These are phyloP conservation scores for Cyclotella baltica DNA, from an alignment of 108 stramenopile species.

Conservation along the genomic window DNA sequence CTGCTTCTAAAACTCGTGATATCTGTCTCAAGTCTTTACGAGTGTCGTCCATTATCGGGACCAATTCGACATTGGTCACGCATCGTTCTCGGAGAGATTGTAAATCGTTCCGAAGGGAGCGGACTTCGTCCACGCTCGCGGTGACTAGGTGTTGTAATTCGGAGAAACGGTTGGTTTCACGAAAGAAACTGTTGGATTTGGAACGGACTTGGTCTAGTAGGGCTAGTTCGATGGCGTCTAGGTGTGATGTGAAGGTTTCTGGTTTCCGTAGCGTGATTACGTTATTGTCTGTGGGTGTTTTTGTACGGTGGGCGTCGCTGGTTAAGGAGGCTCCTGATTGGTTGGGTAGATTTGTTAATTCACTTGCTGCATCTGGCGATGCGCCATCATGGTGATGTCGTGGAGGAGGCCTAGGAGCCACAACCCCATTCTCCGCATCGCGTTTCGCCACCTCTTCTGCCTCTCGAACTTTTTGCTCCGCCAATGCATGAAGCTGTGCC, in stretches of 20 bases:
- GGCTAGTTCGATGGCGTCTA: constrained; percentile 84
- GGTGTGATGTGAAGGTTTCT: constrained; percentile 68
- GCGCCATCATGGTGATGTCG: background rate
- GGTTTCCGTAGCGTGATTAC: constrained; percentile 68
- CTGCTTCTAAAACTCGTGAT: constrained; percentile 67
- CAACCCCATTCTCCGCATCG: constrained; percentile 44
- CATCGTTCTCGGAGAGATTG: constrained; percentile 59
- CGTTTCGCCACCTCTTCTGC: constrained; percentile 45
- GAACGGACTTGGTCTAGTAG: constrained; percentile 82
- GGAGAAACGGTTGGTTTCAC: constrained; percentile 86
- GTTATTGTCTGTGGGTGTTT: constrained; percentile 53
- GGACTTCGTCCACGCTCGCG: constrained; percentile 71
- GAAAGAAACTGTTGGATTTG: constrained; percentile 81
- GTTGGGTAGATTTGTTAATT: constrained; percentile 16
- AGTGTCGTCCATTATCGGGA: constrained; percentile 60
- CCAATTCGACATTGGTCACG: constrained; percentile 63
- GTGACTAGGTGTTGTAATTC: constrained; percentile 73
- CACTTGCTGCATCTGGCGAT: background rate
- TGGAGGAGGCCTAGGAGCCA: constrained; percentile 22
- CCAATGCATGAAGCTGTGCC: constrained; percentile 50
- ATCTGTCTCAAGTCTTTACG: constrained; percentile 68
- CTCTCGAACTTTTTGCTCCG: constrained; percentile 54
- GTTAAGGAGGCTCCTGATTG: constrained; percentile 32
- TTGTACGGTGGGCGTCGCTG: constrained; percentile 44
- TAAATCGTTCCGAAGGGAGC: constrained; percentile 53